Evolutionary conservation across 2,329 filamentous ascomycete species (phyloP), one percentile per base, ranked within the genome.

Genomic region (Fusarium drepaniforme): DNA sequence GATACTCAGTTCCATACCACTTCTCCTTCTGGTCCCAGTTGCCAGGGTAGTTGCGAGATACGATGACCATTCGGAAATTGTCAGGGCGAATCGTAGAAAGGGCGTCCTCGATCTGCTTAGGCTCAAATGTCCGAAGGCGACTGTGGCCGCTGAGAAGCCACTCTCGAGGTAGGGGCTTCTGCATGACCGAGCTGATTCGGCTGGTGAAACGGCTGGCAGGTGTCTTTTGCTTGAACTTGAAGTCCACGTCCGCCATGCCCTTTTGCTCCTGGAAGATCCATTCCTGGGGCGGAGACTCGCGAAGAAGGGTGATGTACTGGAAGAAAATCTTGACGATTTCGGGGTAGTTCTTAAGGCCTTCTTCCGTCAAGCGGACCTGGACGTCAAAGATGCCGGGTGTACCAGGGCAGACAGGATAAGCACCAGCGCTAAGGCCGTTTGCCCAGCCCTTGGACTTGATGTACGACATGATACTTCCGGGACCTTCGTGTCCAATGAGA

Each of bases 1-100:
- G 94, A 84, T 98, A 97, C 80, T 98, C 96, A 0, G 97, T 99
- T 11, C 96, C 96, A 78, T 99, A 99, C 97, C 97, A 99, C 81
- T 96, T 95, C 85, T 99, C 97, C 80, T 93, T 97, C 81, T 92
- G 86, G 75, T 97, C 90, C 94, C 95, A 98, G 62, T 91, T 89
- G 0, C 95, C 96, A 0, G 96, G 96, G 76, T 92, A 93, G 11
- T 94, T 93, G 80, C 95, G 94, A 28, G 95, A 96, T 33, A 97
- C 91, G 60, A 98, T 88, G 2, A 91, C 92, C 82, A 98, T 89
- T 35, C 94, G 91, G 85, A 98, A 95, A 81, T 98, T 98, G 81
- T 98, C 96, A 0, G 96, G 94, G 23, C 92, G 89, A 58, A 99
- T 85, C 79, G 90, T 93, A 6, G 90, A 88, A 77, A 98, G 86